Percentiles rank a stretch among this genome's conserved stretches.
Evolutionary conservation across 129 eudicot species (phyloP).

Genomic region (Daucus carota): DNA sequence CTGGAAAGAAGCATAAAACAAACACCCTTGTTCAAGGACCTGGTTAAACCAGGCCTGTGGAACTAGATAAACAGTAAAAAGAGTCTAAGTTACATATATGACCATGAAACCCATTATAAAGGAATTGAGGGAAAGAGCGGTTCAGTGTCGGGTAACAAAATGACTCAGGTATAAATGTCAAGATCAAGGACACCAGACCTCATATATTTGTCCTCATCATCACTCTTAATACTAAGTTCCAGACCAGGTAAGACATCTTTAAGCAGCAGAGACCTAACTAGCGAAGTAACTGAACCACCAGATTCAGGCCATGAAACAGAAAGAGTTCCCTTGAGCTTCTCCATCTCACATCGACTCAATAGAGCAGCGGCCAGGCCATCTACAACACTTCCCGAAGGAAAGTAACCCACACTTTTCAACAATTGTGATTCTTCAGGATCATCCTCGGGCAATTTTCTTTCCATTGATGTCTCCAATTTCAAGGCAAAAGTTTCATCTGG

Average conservation of each 20-base stretch:
- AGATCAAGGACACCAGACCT: slow-evolving; percentile 53
- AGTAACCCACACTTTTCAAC: slow-evolving; percentile 48
- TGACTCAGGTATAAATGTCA: slow-evolving; percentile 57
- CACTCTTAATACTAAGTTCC: slow-evolving; percentile 27
- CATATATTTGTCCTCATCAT: slow-evolving; percentile 37
- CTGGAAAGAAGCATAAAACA: no score
- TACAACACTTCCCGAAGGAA: slow-evolving; percentile 87
- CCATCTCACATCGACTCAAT: slow-evolving; percentile 62
- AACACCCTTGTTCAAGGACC: no score
- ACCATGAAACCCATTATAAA: no score
- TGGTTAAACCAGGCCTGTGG: background rate
- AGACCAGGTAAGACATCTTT: slow-evolving; percentile 48
- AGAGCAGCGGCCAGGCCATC: slow-evolving; percentile 94
- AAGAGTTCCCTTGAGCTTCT: slow-evolving; percentile 61
- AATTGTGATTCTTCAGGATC: slow-evolving; percentile 26
- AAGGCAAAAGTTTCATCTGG: slow-evolving; percentile 69
- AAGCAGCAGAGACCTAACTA: slow-evolving; percentile 45
- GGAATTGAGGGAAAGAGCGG: background rate
- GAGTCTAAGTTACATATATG: no score
- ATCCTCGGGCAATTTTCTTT: slow-evolving; percentile 27
- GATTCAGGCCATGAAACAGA: slow-evolving; percentile 83
- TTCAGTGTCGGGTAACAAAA: background rate
- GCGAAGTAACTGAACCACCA: slow-evolving; percentile 46
- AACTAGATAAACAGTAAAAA: background rate
- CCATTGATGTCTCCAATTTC: slow-evolving; percentile 67